These are phyloP conservation scores for Wolfiporia cocos DNA, from an alignment of 1,284 basidiomycete species.

Conservation along the genomic window DNA sequence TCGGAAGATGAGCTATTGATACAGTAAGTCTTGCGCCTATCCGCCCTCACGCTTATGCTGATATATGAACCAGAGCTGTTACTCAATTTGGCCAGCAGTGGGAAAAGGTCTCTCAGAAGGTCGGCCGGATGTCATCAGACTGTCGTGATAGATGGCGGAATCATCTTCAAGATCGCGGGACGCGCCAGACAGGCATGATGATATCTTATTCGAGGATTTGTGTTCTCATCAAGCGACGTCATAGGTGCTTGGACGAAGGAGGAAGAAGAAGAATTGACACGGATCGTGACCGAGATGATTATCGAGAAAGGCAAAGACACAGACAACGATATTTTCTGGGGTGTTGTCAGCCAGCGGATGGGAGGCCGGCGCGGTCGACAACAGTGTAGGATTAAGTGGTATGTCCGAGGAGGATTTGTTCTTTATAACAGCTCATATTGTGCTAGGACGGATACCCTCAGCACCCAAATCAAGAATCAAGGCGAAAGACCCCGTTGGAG, in stretches of 20 bases:
- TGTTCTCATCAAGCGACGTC: background rate
- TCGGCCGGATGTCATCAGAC: slow-evolving; percentile 70
- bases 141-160: slow-evolving; percentile 83
- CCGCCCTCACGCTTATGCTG: background rate
- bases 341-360: slow-evolving; percentile 69
- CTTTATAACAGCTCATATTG: background rate
- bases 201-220: background rate
- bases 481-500: slow-evolving; percentile 69
- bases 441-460: slow-evolving; percentile 66
- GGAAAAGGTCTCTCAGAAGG: slow-evolving; percentile 64
- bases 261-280: slow-evolving; percentile 66
- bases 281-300: slow-evolving; percentile 69
- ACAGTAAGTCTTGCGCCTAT: slow-evolving; percentile 36
- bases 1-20: slow-evolving; percentile 63
- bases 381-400: slow-evolving; percentile 86
- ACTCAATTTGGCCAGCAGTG: slow-evolving; percentile 67
- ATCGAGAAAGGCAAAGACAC: slow-evolving; percentile 58
- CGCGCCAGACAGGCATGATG: slow-evolving; percentile 36
- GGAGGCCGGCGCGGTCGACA: slow-evolving; percentile 66
- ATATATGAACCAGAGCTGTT: slow-evolving; percentile 45
- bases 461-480: slow-evolving; percentile 63
- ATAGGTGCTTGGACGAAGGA: slow-evolving; percentile 64
- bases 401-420: slow-evolving; percentile 10
- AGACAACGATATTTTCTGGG: slow-evolving; percentile 80
- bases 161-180: slow-evolving; percentile 58